Evolutionary conservation across 148 eudicot genomes (phyloP).

Genomic region (Vaccinium corymbosum): DNA sequence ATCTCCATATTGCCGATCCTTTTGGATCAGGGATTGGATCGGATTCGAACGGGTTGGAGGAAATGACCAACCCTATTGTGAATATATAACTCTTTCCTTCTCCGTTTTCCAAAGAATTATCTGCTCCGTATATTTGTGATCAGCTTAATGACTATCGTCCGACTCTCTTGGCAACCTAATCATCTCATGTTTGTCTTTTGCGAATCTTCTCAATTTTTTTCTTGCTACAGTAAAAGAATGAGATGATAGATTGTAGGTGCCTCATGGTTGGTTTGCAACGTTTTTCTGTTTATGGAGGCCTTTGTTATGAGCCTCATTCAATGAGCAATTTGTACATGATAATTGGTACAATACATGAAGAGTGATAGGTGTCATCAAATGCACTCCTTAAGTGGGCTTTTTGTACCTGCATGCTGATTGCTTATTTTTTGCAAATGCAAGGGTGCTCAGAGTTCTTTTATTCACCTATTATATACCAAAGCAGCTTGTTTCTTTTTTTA

Average conservation of each 20-base stretch:
- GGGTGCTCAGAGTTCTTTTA: neutral
- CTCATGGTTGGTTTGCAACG: neutral
- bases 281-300: neutral
- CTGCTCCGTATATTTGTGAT: neutral
- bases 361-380: neutral
- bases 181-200: too few relatives aligned
- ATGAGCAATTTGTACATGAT: neutral
- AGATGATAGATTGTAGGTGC: neutral
- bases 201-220: too few relatives aligned
- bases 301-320: neutral
- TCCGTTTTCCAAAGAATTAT: neutral
- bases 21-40: too few relatives aligned
- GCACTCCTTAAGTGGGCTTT: neutral
- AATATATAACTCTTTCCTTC: neutral
- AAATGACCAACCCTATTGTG: too few relatives aligned
- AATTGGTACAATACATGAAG: too few relatives aligned
- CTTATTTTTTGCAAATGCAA: neutral
- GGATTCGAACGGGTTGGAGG: too few relatives aligned
- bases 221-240: too few relatives aligned
- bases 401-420: neutral
- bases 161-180: neutral
- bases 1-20: too few relatives aligned
- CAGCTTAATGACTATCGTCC: neutral
- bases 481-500: conserved; percentile 3
- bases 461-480: neutral